These are phyloP conservation scores for Xylaria arbuscula DNA, from an alignment of 2,329 filamentous ascomycete genomes.

Conservation along the genomic window DNA sequence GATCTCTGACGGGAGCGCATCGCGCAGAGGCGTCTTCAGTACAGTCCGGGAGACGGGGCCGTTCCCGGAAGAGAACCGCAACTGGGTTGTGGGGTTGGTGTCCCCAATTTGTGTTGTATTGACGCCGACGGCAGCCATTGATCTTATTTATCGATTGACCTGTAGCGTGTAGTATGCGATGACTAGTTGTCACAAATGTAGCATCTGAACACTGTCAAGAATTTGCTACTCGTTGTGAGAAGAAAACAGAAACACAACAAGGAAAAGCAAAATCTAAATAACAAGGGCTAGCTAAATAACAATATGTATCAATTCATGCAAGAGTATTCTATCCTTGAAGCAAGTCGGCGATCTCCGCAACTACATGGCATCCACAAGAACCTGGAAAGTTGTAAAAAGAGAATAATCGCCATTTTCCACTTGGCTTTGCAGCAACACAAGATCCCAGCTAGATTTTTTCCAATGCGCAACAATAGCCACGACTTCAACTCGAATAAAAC, in stretches of 20 bases:
- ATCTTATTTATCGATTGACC: background rate
- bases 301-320: slow-evolving; percentile 1
- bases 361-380: background rate
- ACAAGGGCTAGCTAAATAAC: background rate
- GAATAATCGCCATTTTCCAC: no score
- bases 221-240: background rate
- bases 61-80: slow-evolving; percentile 45
- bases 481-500: background rate
- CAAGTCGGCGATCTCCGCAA: slow-evolving; percentile 20
- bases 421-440: background rate
- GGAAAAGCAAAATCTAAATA: background rate
- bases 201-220: background rate
- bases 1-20: slow-evolving; percentile 48
- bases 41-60: slow-evolving; percentile 42
- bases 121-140: slow-evolving; percentile 25
- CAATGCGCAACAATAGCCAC: no score
- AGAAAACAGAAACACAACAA: background rate
- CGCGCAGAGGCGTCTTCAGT: slow-evolving; percentile 42
- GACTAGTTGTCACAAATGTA: no score
- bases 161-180: background rate
- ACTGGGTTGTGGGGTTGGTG: slow-evolving; percentile 35
- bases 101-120: slow-evolving; percentile 6
- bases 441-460: background rate
- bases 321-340: background rate
- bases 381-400: no score